Evolutionary conservation across 768 basidiomycete species (phyloP).

Genomic region (Coprinopsis marcescibilis): DNA sequence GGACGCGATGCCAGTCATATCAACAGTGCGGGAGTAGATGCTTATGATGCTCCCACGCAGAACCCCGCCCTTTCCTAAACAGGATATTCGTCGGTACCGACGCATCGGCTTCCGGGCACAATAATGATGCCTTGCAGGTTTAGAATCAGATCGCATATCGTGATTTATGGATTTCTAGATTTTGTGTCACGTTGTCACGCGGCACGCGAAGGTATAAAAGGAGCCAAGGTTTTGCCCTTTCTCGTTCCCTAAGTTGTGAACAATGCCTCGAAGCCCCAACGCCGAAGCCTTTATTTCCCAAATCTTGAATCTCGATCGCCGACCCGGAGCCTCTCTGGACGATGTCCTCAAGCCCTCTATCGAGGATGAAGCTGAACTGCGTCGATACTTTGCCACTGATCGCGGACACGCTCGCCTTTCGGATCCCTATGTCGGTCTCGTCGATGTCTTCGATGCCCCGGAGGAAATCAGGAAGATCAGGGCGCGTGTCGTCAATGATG

Average conservation of each 20-base stretch:
- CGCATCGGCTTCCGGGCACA: no score
- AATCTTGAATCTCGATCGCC: slow-evolving; percentile 6
- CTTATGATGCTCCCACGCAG: no score
- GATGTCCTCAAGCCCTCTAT: slow-evolving; percentile 46
- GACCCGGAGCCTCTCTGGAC: slow-evolving; percentile 32
- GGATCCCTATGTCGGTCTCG: slow-evolving; percentile 50
- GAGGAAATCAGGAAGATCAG: slow-evolving; percentile 42
- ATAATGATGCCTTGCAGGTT: background rate
- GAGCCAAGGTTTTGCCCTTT: background rate
- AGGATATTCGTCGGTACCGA: background rate
- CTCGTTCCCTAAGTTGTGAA: background rate
- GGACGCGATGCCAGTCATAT: no score
- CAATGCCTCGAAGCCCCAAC: slow-evolving; percentile 14
- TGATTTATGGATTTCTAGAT: no score
- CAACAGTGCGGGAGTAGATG: no score
- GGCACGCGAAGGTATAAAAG: no score
- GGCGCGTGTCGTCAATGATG: slow-evolving; percentile 35
- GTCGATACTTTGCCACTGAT: slow-evolving; percentile 52
- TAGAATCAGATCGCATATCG: no score
- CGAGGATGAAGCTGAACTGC: slow-evolving; percentile 49
- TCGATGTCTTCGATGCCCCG: slow-evolving; percentile 52
- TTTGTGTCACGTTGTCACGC: no score
- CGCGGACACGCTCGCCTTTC: slow-evolving; percentile 36
- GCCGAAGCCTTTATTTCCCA: slow-evolving; percentile 12
- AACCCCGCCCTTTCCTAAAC: no score